A percentile compares a stretch with the other conserved stretches of the same genome.
Evolutionary conservation across 2,329 filamentous ascomycete genomes (phyloP).

Genomic region (Aureobasidium sp.): DNA sequence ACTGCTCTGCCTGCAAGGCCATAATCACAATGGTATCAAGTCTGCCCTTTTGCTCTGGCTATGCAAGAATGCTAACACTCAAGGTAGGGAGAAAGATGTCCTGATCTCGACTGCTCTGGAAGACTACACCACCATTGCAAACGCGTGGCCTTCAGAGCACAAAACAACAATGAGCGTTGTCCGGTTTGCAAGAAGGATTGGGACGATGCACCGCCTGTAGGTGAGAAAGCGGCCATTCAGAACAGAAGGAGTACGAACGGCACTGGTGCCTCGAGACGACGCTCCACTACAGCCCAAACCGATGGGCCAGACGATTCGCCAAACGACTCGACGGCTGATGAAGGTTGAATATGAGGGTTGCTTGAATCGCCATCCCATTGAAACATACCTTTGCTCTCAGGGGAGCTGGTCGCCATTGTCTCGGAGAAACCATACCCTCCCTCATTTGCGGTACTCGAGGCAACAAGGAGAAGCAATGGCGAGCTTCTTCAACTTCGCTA

Average conservation of each 20-base stretch:
- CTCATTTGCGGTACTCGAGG: neutral
- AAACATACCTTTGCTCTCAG: neutral
- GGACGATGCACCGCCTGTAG: conserved; percentile 44
- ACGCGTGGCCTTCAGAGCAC: conserved; percentile 61
- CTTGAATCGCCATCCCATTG: neutral
- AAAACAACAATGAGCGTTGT: conserved; percentile 51
- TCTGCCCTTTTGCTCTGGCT: conserved; percentile 4
- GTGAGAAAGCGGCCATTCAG: conserved; percentile 37
- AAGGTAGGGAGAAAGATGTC: conserved; percentile 61
- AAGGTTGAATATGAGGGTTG: conserved; percentile 1
- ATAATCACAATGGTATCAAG: conserved; percentile 66
- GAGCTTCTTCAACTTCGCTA: neutral
- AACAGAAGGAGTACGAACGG: conserved; percentile 15
- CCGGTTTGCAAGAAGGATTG: conserved; percentile 47
- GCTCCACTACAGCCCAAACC: conserved; percentile 16
- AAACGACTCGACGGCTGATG: conserved; percentile 12
- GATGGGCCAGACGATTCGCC: conserved; percentile 15
- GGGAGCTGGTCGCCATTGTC: neutral
- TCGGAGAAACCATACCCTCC: neutral
- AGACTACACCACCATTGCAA: conserved; percentile 72
- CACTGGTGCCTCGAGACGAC: conserved; percentile 7
- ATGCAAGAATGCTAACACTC: neutral
- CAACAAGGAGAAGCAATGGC: neutral
- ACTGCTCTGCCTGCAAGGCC: conserved; percentile 80
- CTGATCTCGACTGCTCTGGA: conserved; percentile 55